Conservation (phyloP, 176 grass and related monocot genomes). For the Triticum timopheevii region DNA sequence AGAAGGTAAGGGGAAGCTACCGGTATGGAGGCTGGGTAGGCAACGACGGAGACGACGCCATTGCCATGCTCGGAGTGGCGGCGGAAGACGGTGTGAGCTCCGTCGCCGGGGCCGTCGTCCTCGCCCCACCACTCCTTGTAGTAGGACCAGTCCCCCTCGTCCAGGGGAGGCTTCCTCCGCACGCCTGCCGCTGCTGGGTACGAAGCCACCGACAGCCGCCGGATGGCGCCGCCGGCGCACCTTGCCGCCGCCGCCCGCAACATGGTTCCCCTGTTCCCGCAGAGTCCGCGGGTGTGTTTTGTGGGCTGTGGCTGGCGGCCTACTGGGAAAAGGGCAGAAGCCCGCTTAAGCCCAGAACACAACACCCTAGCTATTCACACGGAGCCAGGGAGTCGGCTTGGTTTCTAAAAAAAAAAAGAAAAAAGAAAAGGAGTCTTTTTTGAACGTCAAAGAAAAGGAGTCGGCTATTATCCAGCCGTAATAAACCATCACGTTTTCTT, state of each 20-base stretch:
- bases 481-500: no score
- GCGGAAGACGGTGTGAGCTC: slow-evolving; percentile 59
- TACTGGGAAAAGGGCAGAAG: neutral
- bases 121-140: slow-evolving; percentile 78
- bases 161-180: slow-evolving; percentile 9
- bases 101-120: slow-evolving; percentile 45
- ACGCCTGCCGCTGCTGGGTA: neutral
- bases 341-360: neutral
- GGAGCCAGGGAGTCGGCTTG: no score
- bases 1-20: slow-evolving; percentile 22
- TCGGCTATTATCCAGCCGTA: no score
- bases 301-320: neutral
- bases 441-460: no score
- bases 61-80: slow-evolving; percentile 66
- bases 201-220: slow-evolving; percentile 31
- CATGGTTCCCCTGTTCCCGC: slow-evolving; percentile 20
- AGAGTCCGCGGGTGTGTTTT: neutral
- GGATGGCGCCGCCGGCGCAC: slow-evolving; percentile 21
- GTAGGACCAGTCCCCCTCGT: slow-evolving; percentile 83
- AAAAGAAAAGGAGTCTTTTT: no score
- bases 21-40: slow-evolving; percentile 73
- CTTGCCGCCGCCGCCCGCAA: slow-evolving; percentile 33
- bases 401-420: no score
- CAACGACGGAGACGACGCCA: slow-evolving; percentile 75
- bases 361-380: no score